A percentile compares a stretch with the other conserved stretches of the same genome.
Evolutionary conservation across 768 basidiomycete genomes (phyloP).

Genomic region (Naganishia kalamii): DNA sequence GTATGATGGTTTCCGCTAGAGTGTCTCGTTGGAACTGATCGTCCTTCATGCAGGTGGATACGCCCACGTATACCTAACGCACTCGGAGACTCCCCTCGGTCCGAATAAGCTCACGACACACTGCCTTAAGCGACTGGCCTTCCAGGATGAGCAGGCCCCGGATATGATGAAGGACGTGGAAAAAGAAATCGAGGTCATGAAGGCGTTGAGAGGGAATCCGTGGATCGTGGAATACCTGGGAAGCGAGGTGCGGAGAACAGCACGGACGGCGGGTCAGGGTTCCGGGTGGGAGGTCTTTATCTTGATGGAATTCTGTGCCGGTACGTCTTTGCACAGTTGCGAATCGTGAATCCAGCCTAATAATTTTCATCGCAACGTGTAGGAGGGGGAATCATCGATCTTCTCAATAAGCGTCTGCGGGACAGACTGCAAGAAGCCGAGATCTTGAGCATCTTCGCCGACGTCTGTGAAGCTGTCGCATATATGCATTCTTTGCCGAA

Average conservation of each 20-base stretch:
- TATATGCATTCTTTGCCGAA: constrained; percentile 91
- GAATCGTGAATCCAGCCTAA: background rate
- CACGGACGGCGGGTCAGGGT: constrained; percentile 55
- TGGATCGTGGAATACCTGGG: constrained; percentile 23
- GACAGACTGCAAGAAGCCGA: constrained; percentile 92
- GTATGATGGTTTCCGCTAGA: constrained; percentile 22
- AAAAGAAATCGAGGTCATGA: constrained; percentile 99
- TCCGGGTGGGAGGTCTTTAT: constrained; percentile 86
- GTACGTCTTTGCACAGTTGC: constrained; percentile 50
- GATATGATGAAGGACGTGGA: constrained; percentile 84
- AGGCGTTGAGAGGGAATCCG: constrained; percentile 45
- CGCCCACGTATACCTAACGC: constrained; percentile 93
- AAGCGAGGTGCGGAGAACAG: constrained; percentile 65
- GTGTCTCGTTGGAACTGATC: constrained; percentile 22
- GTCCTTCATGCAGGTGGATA: constrained; percentile 67
- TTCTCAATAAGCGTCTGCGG: constrained; percentile 94
- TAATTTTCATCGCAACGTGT: constrained; percentile 6
- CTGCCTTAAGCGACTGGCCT: constrained; percentile 93
- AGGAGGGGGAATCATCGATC: constrained; percentile 99
- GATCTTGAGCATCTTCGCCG: constrained; percentile 94
- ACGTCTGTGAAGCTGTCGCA: constrained; percentile 93
- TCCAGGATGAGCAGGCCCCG: constrained; percentile 81
- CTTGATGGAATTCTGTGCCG: constrained; percentile 95
- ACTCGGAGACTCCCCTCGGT: constrained; percentile 69
- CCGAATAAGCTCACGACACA: constrained; percentile 60